Percentiles rank a stretch among this genome's conserved stretches.
phyloP scores from a whole-genome alignment of 139 green algal genomes.

The Chlamydomonas incerta region DNA sequence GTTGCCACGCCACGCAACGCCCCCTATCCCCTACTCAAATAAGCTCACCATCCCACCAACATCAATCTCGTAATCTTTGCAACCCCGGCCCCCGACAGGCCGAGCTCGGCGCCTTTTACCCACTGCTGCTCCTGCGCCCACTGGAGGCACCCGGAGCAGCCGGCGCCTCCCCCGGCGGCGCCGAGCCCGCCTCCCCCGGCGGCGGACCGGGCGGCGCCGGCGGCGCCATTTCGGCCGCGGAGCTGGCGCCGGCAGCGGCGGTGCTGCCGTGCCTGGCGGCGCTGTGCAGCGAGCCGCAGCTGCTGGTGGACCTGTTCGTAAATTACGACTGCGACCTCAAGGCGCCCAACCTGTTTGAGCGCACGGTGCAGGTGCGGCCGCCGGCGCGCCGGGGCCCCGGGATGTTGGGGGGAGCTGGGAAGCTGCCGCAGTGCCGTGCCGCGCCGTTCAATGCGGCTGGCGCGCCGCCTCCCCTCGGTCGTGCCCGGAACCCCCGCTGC shows the following conservation, averaged over 20 bases:
- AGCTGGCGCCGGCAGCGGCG: slow-evolving; percentile 49
- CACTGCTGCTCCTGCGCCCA: slow-evolving; percentile 86
- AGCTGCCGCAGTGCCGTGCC: no score
- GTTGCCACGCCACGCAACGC: no score
- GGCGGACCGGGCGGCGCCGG: no score
- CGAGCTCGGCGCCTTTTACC: slow-evolving; percentile 93
- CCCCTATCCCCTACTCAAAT: no score
- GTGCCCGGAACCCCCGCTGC: background rate
- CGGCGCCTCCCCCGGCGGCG: background rate
- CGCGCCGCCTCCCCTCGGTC: no score
- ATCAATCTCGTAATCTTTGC: no score
- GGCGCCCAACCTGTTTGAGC: slow-evolving; percentile 88
- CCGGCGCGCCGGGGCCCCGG: no score
- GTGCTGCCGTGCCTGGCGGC: slow-evolving; percentile 60
- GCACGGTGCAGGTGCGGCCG: slow-evolving; percentile 59
- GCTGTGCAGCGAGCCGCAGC: slow-evolving; percentile 69
- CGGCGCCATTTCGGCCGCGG: background rate
- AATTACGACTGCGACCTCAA: slow-evolving; percentile 96
- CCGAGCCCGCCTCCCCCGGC: no score
- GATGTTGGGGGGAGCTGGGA: no score
- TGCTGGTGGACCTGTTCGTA: slow-evolving; percentile 92
- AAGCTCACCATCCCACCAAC: no score
- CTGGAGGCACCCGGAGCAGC: slow-evolving; percentile 72
- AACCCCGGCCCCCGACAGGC: no score
- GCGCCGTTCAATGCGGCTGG: no score